Evolutionary conservation across 2,329 filamentous ascomycete genomes (phyloP), one percentile per base, ranked within the genome.

Genomic region (Neonectria punicea): DNA sequence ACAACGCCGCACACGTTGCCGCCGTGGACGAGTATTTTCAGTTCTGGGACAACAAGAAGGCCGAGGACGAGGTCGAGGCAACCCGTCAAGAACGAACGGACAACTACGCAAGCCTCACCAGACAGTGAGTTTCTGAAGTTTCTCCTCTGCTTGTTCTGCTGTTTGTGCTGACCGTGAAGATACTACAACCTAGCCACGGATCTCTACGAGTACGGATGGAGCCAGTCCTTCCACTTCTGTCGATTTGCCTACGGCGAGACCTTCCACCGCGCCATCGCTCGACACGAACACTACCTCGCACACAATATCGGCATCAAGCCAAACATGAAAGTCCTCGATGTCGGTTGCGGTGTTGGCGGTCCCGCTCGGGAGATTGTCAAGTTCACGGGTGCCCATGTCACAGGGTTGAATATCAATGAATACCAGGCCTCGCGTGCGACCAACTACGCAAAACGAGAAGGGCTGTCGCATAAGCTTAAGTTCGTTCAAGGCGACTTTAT

Each of bases 401-500:
- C 93, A 22, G 94, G 94, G 25, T 82, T 98, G 80, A 98, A 97
- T 88, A 97, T 97, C 89, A 98, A 97, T 82, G 93, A 97, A 82
- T 98, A 98, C 85, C 94, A 98, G 83, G 97, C 98, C 70, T 87
- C 96, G 78, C 92, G 94, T 62, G 94, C 94, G 2, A 93, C 90
- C 18, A 84, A 86, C 54, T 97, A 97, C 77, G 93, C 93, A 2
- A 82, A 87, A 66, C 92, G 92, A 79, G 93, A 97, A 79, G 90
- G 91, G 22, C 84, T 98, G 44, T 86, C 89, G 1, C 79, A 92
- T 74, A 93, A 96, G 82, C 82, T 97, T 72, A 87, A 85, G 71
- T 97, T 93, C 76, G 90, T 92, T 72, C 97, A 97, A 86, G 94
- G 94, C 56, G 94, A 97, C 77, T 98, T 98, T 80, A 97, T 97